Evolutionary conservation across 805 yeast genomes (phyloP).

Genomic region (Hagleromyces aurorensis): DNA sequence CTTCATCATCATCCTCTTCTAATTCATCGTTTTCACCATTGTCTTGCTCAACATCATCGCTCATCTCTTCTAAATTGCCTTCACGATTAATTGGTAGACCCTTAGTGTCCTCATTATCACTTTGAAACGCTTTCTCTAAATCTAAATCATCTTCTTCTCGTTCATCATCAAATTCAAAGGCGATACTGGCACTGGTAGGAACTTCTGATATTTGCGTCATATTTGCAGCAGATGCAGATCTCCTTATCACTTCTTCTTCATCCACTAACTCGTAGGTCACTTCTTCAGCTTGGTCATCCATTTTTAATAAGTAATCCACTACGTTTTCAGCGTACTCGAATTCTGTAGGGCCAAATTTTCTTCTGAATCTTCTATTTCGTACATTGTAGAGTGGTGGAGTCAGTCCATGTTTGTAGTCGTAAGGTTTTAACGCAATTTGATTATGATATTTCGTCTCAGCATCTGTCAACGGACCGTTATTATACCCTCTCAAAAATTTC

Average conservation of each 20-base stretch:
- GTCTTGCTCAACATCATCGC: slow-evolving; percentile 31
- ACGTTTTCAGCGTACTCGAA: slow-evolving; percentile 71
- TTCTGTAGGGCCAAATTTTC: slow-evolving; percentile 59
- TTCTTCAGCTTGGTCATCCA: slow-evolving; percentile 81
- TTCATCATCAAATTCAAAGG: slow-evolving; percentile 20
- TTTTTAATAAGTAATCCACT: slow-evolving; percentile 65
- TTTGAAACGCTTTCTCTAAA: slow-evolving; percentile 47
- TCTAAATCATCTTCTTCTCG: slow-evolving; percentile 48
- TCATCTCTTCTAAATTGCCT: slow-evolving; percentile 29
- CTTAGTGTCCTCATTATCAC: slow-evolving; percentile 28
- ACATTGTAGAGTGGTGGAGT: slow-evolving; percentile 74
- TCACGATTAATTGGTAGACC: slow-evolving; percentile 12
- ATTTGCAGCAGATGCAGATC: slow-evolving; percentile 17
- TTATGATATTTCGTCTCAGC: slow-evolving; percentile 21
- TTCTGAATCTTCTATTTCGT: slow-evolving; percentile 59
- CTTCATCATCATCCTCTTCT: slow-evolving; percentile 41
- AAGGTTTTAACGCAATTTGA: slow-evolving; percentile 19
- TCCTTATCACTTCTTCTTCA: slow-evolving; percentile 33
- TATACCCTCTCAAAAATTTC: slow-evolving; percentile 18
- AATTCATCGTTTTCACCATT: slow-evolving; percentile 31
- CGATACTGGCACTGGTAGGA: slow-evolving; percentile 2
- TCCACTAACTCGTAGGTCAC: slow-evolving; percentile 69
- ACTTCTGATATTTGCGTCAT: slow-evolving; percentile 9
- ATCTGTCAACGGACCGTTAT: slow-evolving; percentile 24
- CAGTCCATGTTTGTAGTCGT: slow-evolving; percentile 63